phyloP scores from a whole-genome alignment of 768 basidiomycete genomes.

The Hysterangium stoloniferum region DNA sequence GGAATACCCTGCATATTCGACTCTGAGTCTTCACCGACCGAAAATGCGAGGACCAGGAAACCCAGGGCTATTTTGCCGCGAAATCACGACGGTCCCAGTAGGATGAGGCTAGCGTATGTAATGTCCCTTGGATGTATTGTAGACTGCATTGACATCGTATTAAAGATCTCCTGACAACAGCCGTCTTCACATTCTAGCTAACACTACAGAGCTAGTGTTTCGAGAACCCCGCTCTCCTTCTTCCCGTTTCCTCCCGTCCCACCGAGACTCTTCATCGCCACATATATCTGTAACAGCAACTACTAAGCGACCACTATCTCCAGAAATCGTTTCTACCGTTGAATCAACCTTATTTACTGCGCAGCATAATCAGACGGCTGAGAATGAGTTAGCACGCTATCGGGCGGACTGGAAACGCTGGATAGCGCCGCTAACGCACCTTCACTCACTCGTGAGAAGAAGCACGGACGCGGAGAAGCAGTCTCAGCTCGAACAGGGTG shows the following conservation, averaged over 20 bases:
- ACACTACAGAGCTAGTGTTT: conserved; percentile 5
- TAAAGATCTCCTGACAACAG: conserved; percentile 3
- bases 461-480: neutral
- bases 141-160: too few species aligned
- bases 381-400: neutral
- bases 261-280: neutral
- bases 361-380: neutral
- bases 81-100: too few species aligned
- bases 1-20: conserved; percentile 9
- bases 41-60: neutral
- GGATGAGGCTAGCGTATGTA: too few species aligned
- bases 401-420: conserved; percentile 9
- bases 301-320: neutral
- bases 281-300: neutral
- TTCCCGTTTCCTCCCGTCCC: neutral
- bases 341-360: conserved; percentile 4
- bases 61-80: conserved; percentile 3
- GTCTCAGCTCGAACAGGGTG: neutral
- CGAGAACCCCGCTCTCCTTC: neutral
- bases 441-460: conserved; percentile 5
- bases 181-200: conserved; percentile 2
- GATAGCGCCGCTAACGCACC: conserved; percentile 8
- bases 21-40: neutral
- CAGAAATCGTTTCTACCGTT: conserved; percentile 7
- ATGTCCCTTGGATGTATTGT: too few species aligned